A percentile compares a stretch with the other conserved stretches of the same genome.
These are phyloP conservation scores for Zygosaccharomyces pseudobailii DNA, from an alignment of 1,139 yeast species.

Conservation along the genomic window DNA sequence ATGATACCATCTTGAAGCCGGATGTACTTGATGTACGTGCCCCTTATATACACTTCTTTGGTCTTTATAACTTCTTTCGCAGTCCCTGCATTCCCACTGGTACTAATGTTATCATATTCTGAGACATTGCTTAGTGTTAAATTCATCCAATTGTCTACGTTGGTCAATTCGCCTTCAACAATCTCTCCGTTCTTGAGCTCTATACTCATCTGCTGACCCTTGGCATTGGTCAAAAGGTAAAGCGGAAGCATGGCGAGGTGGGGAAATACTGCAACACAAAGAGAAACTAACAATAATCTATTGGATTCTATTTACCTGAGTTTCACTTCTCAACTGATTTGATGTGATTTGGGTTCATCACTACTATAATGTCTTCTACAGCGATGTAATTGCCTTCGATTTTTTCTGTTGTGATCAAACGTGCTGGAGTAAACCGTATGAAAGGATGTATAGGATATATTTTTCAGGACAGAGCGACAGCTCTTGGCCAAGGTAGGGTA, in stretches of 20 bases:
- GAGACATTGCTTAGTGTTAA: slow-evolving; percentile 75
- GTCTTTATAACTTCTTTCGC: slow-evolving; percentile 65
- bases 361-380: too few species aligned
- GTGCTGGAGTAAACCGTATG: too few species aligned
- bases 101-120: slow-evolving; percentile 37
- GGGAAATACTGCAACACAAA: not conserved
- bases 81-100: slow-evolving; percentile 18
- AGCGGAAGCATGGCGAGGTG: slow-evolving; percentile 60
- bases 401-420: too few species aligned
- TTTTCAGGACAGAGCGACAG: too few species aligned
- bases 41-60: slow-evolving; percentile 79
- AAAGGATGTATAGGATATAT: too few species aligned
- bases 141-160: slow-evolving; percentile 96
- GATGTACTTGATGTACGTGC: slow-evolving; percentile 69
- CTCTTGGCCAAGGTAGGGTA: too few species aligned
- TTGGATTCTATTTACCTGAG: too few species aligned
- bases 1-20: slow-evolving; percentile 67
- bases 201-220: slow-evolving; percentile 80
- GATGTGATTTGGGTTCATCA: not conserved
- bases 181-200: slow-evolving; percentile 93
- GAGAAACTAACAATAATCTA: not conserved
- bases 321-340: too few species aligned
- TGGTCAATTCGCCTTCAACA: slow-evolving; percentile 74
- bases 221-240: slow-evolving; percentile 84
- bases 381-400: too few species aligned